A percentile compares a stretch with the other conserved stretches of the same genome.
These are phyloP conservation scores for Suhomyces wounanorum DNA, from an alignment of 1,139 yeast genomes.

Conservation along the genomic window DNA sequence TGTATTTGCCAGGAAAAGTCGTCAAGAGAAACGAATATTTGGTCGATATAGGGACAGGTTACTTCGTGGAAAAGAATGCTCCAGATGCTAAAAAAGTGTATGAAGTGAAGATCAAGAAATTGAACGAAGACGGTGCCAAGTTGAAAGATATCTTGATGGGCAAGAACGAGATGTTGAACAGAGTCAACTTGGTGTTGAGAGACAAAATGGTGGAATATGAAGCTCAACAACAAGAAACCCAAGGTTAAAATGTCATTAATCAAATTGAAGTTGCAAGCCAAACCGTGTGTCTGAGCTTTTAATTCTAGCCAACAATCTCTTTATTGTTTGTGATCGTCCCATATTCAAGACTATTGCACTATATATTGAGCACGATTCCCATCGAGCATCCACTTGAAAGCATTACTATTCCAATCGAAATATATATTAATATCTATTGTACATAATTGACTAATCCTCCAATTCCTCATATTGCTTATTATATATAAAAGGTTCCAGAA, in stretches of 20 bases:
- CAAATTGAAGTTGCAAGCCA: too few relatives aligned
- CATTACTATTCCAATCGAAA: neutral
- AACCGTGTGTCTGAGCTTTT: too few relatives aligned
- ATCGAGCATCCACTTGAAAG: neutral
- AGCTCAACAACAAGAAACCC: constrained; percentile 27
- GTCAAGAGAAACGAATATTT: constrained; percentile 66
- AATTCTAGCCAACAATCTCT: too few relatives aligned
- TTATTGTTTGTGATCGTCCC: too few relatives aligned
- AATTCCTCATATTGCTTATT: constrained; percentile 27
- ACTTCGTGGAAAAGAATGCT: constrained; percentile 78
- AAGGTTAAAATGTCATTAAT: neutral
- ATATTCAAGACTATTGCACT: too few relatives aligned
- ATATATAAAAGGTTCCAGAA: constrained; percentile 56
- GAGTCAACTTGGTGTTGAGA: constrained; percentile 54
- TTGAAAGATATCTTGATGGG: constrained; percentile 73
- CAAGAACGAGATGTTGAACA: constrained; percentile 55
- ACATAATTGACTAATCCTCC: neutral
- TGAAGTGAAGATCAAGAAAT: constrained; percentile 68
- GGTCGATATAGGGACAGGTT: constrained; percentile 97
- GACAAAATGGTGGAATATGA: constrained; percentile 47
- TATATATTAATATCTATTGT: neutral
- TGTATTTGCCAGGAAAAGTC: constrained; percentile 84
- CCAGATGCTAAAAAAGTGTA: constrained; percentile 74
- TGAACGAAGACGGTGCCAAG: constrained; percentile 72
- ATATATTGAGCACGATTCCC: too few relatives aligned